Base-by-base conservation (phyloP, 495 filamentous ascomycete species). In the Jackrogersella multiformis region DNA sequence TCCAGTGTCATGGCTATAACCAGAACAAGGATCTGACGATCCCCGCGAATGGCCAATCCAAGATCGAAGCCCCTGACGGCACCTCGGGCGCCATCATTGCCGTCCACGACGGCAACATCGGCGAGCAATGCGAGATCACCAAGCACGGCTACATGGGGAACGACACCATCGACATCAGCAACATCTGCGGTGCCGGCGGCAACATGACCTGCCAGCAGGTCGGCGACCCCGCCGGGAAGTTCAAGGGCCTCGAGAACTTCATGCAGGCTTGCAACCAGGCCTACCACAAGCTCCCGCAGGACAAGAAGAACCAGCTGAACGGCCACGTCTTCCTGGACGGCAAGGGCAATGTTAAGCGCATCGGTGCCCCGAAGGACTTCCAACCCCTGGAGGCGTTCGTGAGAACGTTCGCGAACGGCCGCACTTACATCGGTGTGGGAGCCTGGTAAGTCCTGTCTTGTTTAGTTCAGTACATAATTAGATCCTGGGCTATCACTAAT, bases 131-230 rank as follows among this genome's bases (percentile, higher is more conserved):
- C 13, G 77, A 80, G 54, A 77, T 78, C 39, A 80, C 75, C 36
- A 79, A 78, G 53, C 46, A 69, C 35, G 78, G 77, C 30, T 79
- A 51, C 20, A 64, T 54, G 66, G 77, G 77, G 2, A 80, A 79
- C 53, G 78, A 80, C 58, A 74, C 73, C 52, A 73, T 80, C 36
- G 78, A 80, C 30, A 66, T 79, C 6, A 78, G 75, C 59, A 79
- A 79, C 61, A 80, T 80, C 56, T 56, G 72, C 39, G 77, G 78
- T 2, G 78, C 78, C 4, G 77, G 78, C 13, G 78, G 78, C 3
- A 80, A 80, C 46, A 73, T 80, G 70, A 78, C 74, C 9, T 73
- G 78, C 44, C 77, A 79, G 58, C 78, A 80, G 42, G 76, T 78
- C 30, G 76, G 75, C 1, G 70, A 77, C 41, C 39, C 66, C 0